Evolutionary conservation across 1,139 yeast species (phyloP).

Genomic region (Dujonia santamariae): DNA sequence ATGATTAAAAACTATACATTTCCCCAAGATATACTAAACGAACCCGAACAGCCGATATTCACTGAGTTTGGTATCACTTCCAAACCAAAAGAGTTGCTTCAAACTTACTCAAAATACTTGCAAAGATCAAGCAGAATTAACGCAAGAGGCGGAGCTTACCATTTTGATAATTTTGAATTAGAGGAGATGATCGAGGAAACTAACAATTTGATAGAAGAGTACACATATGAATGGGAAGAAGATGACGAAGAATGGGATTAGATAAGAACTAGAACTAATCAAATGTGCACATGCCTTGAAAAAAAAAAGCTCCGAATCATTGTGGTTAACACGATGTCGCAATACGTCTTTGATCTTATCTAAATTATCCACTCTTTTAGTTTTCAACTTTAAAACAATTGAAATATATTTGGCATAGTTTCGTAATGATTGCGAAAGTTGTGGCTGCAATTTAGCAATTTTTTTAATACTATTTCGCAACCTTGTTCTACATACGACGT

Average conservation of each 20-base stretch:
- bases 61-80: conserved; percentile 46
- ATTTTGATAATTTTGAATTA: conserved; percentile 28
- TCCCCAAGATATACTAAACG: conserved; percentile 20
- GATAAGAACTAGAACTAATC: too few relatives aligned
- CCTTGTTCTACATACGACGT: too few relatives aligned
- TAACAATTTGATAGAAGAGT: conserved; percentile 46
- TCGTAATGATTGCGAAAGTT: too few relatives aligned
- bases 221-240: conserved; percentile 56
- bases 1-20: conserved; percentile 31
- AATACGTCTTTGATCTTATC: too few relatives aligned
- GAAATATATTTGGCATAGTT: too few relatives aligned
- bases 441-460: too few relatives aligned
- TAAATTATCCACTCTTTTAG: too few relatives aligned
- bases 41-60: conserved; percentile 15
- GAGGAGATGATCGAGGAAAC: conserved; percentile 64
- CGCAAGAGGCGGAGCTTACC: conserved; percentile 5
- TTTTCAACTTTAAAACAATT: too few relatives aligned
- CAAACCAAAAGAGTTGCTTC: conserved; percentile 41
- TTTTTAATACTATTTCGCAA: too few relatives aligned
- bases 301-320: too few relatives aligned
- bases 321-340: too few relatives aligned
- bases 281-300: too few relatives aligned
- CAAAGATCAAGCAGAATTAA: conserved; percentile 26
- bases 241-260: conserved; percentile 24
- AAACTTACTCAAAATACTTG: conserved; percentile 46